These are phyloP conservation scores for Fusarium tjaetaba DNA, from an alignment of 2,329 filamentous ascomycete genomes.

Conservation along the genomic window DNA sequence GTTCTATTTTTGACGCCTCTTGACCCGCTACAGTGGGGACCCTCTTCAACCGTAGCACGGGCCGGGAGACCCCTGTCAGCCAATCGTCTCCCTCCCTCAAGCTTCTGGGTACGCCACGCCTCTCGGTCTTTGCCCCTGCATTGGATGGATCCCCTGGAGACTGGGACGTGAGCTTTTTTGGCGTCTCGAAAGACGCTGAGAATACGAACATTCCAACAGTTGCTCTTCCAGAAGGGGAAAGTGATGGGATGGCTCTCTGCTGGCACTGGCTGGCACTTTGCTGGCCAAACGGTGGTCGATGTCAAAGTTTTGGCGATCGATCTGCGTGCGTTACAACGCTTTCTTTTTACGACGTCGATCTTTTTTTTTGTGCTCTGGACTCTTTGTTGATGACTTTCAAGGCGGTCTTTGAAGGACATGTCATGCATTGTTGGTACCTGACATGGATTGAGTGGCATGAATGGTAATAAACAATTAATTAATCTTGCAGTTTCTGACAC, in stretches of 20 bases:
- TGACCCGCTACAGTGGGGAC: slow-evolving; percentile 30
- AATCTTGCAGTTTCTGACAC: slow-evolving; percentile 20
- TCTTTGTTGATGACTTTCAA: background rate
- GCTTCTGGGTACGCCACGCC: slow-evolving; percentile 21
- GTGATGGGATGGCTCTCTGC: slow-evolving; percentile 15
- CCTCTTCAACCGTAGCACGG: slow-evolving; percentile 14
- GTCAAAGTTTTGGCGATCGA: slow-evolving; percentile 23
- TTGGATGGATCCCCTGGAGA: slow-evolving; percentile 6
- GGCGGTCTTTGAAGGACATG: background rate
- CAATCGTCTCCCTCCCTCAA: slow-evolving; percentile 19
- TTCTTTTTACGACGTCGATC: background rate
- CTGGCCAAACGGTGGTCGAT: background rate
- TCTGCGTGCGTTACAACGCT: slow-evolving; percentile 1
- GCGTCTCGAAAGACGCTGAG: slow-evolving; percentile 1
- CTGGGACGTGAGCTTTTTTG: slow-evolving; percentile 1
- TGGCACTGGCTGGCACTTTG: background rate
- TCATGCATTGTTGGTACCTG: slow-evolving; percentile 5
- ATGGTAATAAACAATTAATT: background rate
- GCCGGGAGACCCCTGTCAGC: slow-evolving; percentile 11
- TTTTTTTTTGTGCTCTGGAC: background rate
- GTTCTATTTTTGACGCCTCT: slow-evolving; percentile 41
- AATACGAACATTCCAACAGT: slow-evolving; percentile 29
- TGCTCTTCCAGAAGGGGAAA: slow-evolving; percentile 30
- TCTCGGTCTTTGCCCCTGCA: slow-evolving; percentile 29
- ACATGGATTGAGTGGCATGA: slow-evolving; percentile 5